Evolutionary conservation across 345 rosid species (phyloP).

Genomic region (Brassica carinata): DNA sequence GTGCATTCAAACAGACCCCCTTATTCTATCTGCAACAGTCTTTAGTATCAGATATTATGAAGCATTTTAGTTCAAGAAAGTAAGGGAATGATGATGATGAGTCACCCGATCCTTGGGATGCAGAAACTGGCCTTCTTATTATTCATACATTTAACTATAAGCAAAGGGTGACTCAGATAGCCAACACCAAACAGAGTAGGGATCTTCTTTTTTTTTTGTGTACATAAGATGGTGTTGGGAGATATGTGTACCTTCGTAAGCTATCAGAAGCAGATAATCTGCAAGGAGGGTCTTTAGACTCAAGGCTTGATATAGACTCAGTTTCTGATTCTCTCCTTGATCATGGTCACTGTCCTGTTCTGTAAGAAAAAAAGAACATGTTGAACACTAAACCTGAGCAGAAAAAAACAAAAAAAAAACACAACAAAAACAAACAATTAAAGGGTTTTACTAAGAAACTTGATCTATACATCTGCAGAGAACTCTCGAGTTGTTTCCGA

Average conservation of each 20-base stretch:
- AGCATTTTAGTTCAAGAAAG: neutral
- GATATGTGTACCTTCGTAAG: constrained; percentile 68
- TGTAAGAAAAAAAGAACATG: constrained; percentile 34
- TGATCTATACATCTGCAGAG: neutral
- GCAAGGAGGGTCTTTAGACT: constrained; percentile 68
- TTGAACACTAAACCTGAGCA: constrained; percentile 20
- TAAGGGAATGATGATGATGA: constrained; percentile 24
- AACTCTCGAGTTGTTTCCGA: neutral
- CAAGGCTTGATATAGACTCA: constrained; percentile 59
- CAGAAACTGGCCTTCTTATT: constrained; percentile 52
- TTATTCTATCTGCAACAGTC: constrained; percentile 69
- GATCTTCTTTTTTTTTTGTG: neutral
- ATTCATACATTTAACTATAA: constrained; percentile 20
- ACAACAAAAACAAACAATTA: neutral
- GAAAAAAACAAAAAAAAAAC: neutral
- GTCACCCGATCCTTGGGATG: constrained; percentile 75
- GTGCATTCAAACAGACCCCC: constrained; percentile 47
- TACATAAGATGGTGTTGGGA: neutral
- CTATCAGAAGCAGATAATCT: constrained; percentile 85
- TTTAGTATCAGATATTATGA: constrained; percentile 22
- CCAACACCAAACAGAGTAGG: constrained; percentile 9
- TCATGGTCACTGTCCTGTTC: constrained; percentile 60
- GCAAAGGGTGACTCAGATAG: constrained; percentile 4
- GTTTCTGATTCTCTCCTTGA: constrained; percentile 74
- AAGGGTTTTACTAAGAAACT: neutral